phyloP scores from a whole-genome alignment of 352 stramenopile genomes.

The Aphanomyces euteiches region DNA sequence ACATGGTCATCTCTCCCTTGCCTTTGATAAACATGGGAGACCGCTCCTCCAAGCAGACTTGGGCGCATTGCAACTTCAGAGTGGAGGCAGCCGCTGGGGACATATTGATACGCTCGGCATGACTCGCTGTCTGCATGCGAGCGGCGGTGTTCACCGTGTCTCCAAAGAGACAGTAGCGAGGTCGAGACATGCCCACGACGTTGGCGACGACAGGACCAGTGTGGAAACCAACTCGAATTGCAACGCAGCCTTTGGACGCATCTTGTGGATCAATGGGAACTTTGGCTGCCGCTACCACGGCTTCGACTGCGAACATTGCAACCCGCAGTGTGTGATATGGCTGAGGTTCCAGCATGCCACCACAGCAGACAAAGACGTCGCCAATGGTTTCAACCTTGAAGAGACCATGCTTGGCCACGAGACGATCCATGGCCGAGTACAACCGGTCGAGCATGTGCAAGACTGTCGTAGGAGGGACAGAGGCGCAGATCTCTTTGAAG shows the following conservation, averaged over 20 bases:
- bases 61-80: not conserved
- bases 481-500: not conserved
- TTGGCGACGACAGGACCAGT: not conserved
- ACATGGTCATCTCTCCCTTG: not conserved
- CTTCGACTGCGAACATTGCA: not conserved
- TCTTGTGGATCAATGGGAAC: not conserved
- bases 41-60: not conserved
- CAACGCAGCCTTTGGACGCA: not conserved
- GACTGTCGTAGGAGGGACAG: not conserved
- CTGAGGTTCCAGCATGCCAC: not conserved
- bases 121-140: not conserved
- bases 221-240: not conserved
- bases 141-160: not conserved
- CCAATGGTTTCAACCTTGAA: constrained; percentile 3
- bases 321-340: not conserved
- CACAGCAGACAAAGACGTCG: not conserved
- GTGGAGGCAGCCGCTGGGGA: not conserved
- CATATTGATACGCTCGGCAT: constrained; percentile 1
- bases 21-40: not conserved
- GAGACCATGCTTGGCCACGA: constrained; percentile 67
- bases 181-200: not conserved
- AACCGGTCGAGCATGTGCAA: constrained; percentile 32
- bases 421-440: constrained; percentile 75
- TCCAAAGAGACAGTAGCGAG: constrained; percentile 4
- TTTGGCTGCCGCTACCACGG: not conserved